Base-by-base conservation (phyloP, 495 filamentous ascomycete species). In the Aspergillus funiculosus region DNA sequence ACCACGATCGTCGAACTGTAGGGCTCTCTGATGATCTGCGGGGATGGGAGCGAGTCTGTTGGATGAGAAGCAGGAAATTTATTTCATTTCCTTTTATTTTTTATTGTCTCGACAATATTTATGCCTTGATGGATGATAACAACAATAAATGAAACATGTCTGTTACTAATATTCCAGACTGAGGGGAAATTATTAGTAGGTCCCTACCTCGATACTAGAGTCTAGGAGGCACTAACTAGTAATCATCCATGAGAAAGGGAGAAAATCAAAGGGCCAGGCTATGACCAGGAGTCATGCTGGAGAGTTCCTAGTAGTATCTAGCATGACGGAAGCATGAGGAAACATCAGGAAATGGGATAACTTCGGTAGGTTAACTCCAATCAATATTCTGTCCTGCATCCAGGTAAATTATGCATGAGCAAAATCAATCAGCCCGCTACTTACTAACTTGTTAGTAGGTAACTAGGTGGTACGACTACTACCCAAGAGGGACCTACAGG, bases 21-120 rank as follows among this genome's bases (percentile, higher is more conserved):
- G 37, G 48, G 50, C 51, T 42, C 44, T 54, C 36, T n/a, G 36
- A 22, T 45, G 51, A 54, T 54, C 51, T 45, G 20, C 46, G 38
- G 17, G 14, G 24, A 27, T 20, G 27, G 36, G 40, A 29, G 22
- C 25, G 38, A 46, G 43, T 50, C 38, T 31, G 6, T 32, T 45
- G 43, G 45, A 46, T 47, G 51, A 53, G 54, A 51, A 40, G 43
- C 19, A 26, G 43, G 36, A 38, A 34, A 17, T 39, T 44, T 52
- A 27, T 18, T 25, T 14, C 25, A 28, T 19, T 31, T 30, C 7
- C n/a, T n/a, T n/a, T n/a, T n/a, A n/a, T n/a, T n/a, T n/a, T n/a
- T n/a, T 38, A 21, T 21, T 38, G 19, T 18, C 28, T 53, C 39
- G 19, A 37, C 40, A 48, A 43, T 53, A n/a, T n/a, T n/a, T n/a